Evolutionary conservation across 2,329 filamentous ascomycete species (phyloP).

Genomic region (Aspergillus udagawae): DNA sequence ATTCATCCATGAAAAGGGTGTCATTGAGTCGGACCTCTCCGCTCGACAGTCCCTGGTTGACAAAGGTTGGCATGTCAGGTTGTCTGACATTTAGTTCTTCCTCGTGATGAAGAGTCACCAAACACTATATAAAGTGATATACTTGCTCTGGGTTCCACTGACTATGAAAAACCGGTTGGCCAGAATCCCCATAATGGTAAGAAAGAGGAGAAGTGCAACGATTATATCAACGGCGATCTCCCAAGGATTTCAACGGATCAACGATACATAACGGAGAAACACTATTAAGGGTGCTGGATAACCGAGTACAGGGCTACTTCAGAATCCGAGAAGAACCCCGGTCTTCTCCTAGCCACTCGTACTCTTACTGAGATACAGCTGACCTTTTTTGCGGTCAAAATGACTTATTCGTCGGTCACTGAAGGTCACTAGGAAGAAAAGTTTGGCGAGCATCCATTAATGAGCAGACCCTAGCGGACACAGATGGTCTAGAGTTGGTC

Average conservation of each 20-base stretch:
- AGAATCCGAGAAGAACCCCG: too few species aligned
- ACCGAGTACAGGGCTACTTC: neutral
- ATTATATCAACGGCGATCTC: too few species aligned
- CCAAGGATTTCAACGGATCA: neutral
- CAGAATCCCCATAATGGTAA: neutral
- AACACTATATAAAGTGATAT: conserved; percentile 9
- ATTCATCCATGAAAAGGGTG: conserved; percentile 82
- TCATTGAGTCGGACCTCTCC: conserved; percentile 59
- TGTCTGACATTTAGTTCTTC: conserved; percentile 7
- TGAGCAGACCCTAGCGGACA: too few species aligned
- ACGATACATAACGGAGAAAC: neutral
- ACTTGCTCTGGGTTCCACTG: conserved; percentile 8
- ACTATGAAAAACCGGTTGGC: neutral
- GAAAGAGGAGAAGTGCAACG: neutral
- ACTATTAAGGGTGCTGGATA: neutral
- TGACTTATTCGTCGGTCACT: neutral
- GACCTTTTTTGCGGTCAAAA: neutral
- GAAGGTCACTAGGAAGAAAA: neutral
- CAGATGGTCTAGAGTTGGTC: too few species aligned
- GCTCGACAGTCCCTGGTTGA: neutral
- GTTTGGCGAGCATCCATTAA: too few species aligned
- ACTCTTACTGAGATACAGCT: neutral
- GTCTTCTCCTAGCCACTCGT: neutral
- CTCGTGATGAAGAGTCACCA: conserved; percentile 8
- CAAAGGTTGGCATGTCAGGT: neutral